Percentiles rank a stretch among this genome's conserved stretches.
These are phyloP conservation scores for Thalassia testudinum DNA, from an alignment of 116 monocot genomes.

Conservation along the genomic window DNA sequence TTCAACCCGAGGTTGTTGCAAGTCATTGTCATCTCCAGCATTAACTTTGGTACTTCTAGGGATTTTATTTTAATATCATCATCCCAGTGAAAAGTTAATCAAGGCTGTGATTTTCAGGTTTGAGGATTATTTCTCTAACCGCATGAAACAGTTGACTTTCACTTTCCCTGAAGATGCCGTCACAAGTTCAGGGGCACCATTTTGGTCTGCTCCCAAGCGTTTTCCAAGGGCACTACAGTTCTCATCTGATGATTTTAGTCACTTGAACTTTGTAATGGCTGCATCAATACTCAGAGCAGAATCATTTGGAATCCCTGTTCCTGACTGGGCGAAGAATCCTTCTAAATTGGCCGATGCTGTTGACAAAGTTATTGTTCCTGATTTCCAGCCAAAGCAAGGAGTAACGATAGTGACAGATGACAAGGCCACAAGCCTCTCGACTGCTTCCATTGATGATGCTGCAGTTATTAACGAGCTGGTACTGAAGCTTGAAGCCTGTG, in stretches of 20 bases:
- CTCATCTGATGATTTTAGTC: slow-evolving; percentile 17
- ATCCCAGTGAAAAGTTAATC: no score
- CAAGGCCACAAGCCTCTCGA: slow-evolving; percentile 27
- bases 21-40: no score
- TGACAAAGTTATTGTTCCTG: slow-evolving; percentile 24
- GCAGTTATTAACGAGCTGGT: slow-evolving; percentile 26
- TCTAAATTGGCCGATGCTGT: slow-evolving; percentile 18
- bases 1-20: no score
- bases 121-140: slow-evolving; percentile 39
- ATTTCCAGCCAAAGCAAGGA: slow-evolving; percentile 32
- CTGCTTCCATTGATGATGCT: slow-evolving; percentile 28
- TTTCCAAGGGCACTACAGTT: slow-evolving; percentile 30
- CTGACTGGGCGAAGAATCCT: slow-evolving; percentile 21
- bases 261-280: slow-evolving; percentile 21
- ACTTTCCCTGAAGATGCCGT: slow-evolving; percentile 37
- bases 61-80: no score
- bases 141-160: slow-evolving; percentile 35
- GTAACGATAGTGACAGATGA: slow-evolving; percentile 46
- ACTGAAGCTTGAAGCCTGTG: slow-evolving; percentile 20
- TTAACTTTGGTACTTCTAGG: no score
- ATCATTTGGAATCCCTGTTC: slow-evolving; percentile 24
- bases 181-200: slow-evolving; percentile 29
- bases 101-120: slow-evolving; percentile 12
- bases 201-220: slow-evolving; percentile 42
- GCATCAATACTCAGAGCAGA: slow-evolving; percentile 28